Evolutionary conservation across 805 yeast species (phyloP).

Genomic region (Cyberlindnera mycetangii): DNA sequence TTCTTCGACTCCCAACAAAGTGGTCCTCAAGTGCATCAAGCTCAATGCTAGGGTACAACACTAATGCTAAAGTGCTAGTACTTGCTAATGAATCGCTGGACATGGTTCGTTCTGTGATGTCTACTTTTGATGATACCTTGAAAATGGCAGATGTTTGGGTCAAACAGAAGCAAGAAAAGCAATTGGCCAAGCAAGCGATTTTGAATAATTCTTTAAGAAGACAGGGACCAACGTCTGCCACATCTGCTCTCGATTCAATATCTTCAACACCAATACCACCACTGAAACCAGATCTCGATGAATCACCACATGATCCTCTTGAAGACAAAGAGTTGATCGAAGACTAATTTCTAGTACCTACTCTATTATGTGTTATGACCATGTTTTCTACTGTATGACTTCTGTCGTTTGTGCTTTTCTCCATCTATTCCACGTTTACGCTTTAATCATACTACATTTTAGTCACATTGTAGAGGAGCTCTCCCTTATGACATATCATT

Average conservation of each 20-base stretch:
- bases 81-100: constrained; percentile 88
- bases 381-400: background rate
- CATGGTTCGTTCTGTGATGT: constrained; percentile 75
- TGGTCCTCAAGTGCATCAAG: constrained; percentile 48
- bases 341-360: background rate
- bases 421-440: background rate
- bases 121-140: constrained; percentile 80
- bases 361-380: background rate
- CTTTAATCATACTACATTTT: background rate
- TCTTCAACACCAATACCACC: background rate
- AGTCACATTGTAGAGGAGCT: too few species aligned
- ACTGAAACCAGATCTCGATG: background rate
- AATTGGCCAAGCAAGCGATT: constrained; percentile 30
- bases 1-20: constrained; percentile 70
- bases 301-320: background rate
- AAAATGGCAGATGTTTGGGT: constrained; percentile 87
- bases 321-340: constrained; percentile 3
- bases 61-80: constrained; percentile 71
- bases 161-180: constrained; percentile 40
- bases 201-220: constrained; percentile 20
- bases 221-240: constrained; percentile 1
- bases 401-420: too few species aligned
- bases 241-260: background rate
- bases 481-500: too few species aligned
- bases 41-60: constrained; percentile 26